Conservation (phyloP, 2,329 filamentous ascomycete genomes). For the Neurospora sp. region DNA sequence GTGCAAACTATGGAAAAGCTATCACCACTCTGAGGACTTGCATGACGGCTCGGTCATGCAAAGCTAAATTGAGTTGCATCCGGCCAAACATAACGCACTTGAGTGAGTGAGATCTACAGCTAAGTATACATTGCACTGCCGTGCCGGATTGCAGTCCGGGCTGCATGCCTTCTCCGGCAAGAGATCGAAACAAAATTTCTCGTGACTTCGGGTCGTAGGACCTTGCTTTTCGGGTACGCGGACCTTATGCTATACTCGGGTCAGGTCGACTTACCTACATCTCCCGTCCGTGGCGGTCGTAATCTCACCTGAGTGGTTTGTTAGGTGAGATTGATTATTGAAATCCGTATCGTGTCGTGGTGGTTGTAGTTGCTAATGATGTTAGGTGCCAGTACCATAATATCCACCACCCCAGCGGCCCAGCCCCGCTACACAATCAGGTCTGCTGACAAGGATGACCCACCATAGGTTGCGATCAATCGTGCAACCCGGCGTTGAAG, state of each 20-base stretch:
- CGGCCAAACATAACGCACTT: neutral
- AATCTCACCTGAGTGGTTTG: no score
- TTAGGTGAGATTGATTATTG: no score
- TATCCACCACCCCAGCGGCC: neutral
- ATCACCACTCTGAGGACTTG: neutral
- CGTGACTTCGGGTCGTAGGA: neutral
- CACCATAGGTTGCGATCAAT: neutral
- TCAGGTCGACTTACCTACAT: neutral
- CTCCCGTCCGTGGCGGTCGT: neutral
- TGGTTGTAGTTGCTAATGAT: neutral
- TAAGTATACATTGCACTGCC: neutral
- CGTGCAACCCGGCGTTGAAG: neutral
- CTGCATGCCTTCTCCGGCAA: neutral
- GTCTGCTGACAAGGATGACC: neutral
- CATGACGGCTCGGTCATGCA: neutral
- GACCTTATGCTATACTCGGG: neutral
- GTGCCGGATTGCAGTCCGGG: neutral
- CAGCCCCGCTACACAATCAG: neutral
- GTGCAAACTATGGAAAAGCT: neutral
- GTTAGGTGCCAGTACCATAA: neutral
- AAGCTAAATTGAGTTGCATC: neutral
- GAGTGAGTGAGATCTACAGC: neutral
- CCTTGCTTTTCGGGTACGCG: neutral
- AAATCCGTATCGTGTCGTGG: no score
- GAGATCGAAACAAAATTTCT: neutral